Percentiles rank a stretch among this genome's conserved stretches.
Conservation (phyloP, 1,139 yeast genomes). For the Candida labiduridarum region DNA sequence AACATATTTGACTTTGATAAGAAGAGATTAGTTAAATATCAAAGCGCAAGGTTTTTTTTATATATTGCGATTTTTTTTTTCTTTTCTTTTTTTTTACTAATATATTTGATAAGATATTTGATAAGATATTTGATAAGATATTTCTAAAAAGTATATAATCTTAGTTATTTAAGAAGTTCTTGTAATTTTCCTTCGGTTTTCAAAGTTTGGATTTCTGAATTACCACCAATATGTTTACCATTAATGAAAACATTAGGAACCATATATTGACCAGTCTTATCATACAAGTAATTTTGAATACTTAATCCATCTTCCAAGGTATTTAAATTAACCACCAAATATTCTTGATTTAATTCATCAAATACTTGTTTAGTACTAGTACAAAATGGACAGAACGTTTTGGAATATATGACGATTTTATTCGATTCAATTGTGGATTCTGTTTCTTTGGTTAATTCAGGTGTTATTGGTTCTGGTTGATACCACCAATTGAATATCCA, state of each 20-base stretch:
- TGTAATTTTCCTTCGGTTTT: constrained; percentile 2
- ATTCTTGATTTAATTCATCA: constrained; percentile 16
- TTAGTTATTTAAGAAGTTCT: background rate
- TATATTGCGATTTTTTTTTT: too few relatives aligned
- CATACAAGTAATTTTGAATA: constrained; percentile 67
- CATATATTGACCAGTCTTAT: constrained; percentile 77
- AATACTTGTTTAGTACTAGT: constrained; percentile 21
- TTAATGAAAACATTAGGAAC: constrained; percentile 84
- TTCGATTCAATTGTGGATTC: constrained; percentile 1
- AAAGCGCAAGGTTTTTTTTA: too few relatives aligned
- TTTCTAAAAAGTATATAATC: background rate
- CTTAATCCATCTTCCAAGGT: constrained; percentile 18
- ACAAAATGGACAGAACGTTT: constrained; percentile 30
- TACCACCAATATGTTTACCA: constrained; percentile 87
- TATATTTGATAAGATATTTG: too few relatives aligned
- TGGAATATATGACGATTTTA: constrained; percentile 10
- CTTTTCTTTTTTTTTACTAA: too few relatives aligned
- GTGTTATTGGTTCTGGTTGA: constrained; percentile 5
- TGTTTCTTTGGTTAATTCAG: constrained; percentile 1
- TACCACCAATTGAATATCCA: constrained; percentile 7
- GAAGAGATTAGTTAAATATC: background rate
- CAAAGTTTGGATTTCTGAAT: constrained; percentile 64
- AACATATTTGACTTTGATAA: constrained; percentile 2
- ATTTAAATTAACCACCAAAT: constrained; percentile 24
- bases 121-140: too few relatives aligned